A percentile compares a stretch with the other conserved stretches of the same genome.
phyloP scores from a whole-genome alignment of 371 early-diverging fungal species.

The Gilbertella persicaria region DNA sequence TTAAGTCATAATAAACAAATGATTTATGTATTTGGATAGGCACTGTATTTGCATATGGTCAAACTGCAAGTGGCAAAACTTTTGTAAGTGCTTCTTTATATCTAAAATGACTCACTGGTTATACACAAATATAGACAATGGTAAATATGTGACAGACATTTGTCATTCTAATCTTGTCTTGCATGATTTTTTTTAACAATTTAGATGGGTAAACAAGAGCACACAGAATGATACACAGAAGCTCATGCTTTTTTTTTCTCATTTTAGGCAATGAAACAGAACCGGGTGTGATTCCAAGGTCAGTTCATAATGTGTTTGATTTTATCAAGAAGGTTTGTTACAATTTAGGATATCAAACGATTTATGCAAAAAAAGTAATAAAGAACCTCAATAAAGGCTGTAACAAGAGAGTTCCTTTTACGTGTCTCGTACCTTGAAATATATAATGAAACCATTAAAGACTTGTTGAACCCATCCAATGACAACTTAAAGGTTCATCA shows the following conservation, averaged over 20 bases:
- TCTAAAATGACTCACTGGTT: no score
- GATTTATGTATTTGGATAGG: constrained; percentile 36
- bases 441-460: constrained; percentile 92
- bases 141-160: constrained; percentile 8
- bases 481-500: constrained; percentile 79
- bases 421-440: constrained; percentile 95
- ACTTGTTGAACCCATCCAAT: constrained; percentile 72
- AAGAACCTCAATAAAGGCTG: constrained; percentile 17
- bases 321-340: constrained; percentile 40
- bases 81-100: constrained; percentile 47
- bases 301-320: constrained; percentile 50
- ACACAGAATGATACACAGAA: neutral
- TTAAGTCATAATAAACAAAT: neutral
- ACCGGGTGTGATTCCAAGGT: constrained; percentile 53
- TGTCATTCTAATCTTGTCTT: neutral
- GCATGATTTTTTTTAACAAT: neutral
- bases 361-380: neutral
- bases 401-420: constrained; percentile 73
- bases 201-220: constrained; percentile 26
- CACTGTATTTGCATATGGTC: constrained; percentile 95
- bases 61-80: constrained; percentile 97
- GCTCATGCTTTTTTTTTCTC: constrained; percentile 34
- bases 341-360: no score
- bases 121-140: constrained; percentile 36
- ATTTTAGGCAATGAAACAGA: constrained; percentile 43